These are phyloP conservation scores for Sphaerostilbella broomeana DNA, from an alignment of 2,329 filamentous ascomycete genomes.

Conservation along the genomic window DNA sequence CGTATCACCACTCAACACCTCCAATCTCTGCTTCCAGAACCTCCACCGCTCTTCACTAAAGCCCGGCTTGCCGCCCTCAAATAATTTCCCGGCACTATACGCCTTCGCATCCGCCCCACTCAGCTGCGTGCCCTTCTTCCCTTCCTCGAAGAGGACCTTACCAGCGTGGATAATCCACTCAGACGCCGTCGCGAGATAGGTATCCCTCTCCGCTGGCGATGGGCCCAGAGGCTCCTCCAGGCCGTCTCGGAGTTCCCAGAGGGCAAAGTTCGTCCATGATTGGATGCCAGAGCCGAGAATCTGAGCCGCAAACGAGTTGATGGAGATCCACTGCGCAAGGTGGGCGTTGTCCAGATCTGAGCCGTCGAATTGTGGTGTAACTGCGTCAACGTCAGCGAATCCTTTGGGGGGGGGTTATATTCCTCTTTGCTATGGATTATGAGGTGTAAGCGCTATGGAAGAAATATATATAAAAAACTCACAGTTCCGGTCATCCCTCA, in stretches of 20 bases:
- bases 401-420: no score
- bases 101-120: slow-evolving; percentile 17
- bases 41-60: slow-evolving; percentile 23
- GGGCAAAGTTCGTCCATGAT: slow-evolving; percentile 22
- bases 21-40: slow-evolving; percentile 26
- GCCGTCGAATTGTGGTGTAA: slow-evolving; percentile 20
- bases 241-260: slow-evolving; percentile 25
- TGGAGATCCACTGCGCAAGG: slow-evolving; percentile 23
- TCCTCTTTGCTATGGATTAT: no score
- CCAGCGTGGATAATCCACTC: slow-evolving; percentile 28
- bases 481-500: slow-evolving; percentile 27
- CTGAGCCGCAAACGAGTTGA: slow-evolving; percentile 30
- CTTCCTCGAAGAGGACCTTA: slow-evolving; percentile 18
- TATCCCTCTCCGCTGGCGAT: slow-evolving; percentile 15
- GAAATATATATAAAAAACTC: slow-evolving; percentile 8
- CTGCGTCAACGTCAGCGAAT: slow-evolving; percentile 12
- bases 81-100: slow-evolving; percentile 18
- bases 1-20: slow-evolving; percentile 15
- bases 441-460: background rate
- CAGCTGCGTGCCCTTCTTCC: slow-evolving; percentile 13
- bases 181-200: slow-evolving; percentile 18
- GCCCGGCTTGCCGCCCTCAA: slow-evolving; percentile 17
- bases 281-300: slow-evolving; percentile 20
- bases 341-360: slow-evolving; percentile 17
- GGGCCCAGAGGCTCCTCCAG: slow-evolving; percentile 24